Conservation (phyloP, 805 yeast genomes). For the Blastobotrys attinorum region DNA sequence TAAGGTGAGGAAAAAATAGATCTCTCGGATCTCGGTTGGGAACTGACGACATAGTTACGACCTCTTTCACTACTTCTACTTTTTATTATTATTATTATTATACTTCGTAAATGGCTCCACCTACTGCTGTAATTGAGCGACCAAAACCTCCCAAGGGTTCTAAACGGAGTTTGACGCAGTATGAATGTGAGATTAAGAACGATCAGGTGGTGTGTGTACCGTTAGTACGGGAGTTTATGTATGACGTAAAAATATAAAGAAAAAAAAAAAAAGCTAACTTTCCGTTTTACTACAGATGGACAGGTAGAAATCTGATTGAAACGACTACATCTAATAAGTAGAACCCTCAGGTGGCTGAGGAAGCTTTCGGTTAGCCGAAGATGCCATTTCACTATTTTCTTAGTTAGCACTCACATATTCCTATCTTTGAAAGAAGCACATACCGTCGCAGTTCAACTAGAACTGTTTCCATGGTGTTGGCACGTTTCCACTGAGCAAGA, state of each 20-base stretch:
- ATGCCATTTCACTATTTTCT: conserved; percentile 59
- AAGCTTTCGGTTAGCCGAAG: conserved; percentile 70
- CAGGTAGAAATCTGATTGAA: neutral
- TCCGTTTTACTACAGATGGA: neutral
- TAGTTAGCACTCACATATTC: neutral
- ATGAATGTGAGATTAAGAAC: conserved; percentile 20
- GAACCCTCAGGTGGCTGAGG: conserved; percentile 90
- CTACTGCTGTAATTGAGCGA: conserved; percentile 10
- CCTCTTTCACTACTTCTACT: no score
- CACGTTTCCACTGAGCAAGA: conserved; percentile 77
- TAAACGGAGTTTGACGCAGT: conserved; percentile 21
- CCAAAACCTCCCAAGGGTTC: conserved; percentile 14
- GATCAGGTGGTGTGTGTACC: conserved; percentile 23
- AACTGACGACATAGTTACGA: no score
- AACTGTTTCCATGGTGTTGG: conserved; percentile 90
- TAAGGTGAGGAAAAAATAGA: no score
- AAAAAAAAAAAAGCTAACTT: neutral
- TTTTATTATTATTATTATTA: no score
- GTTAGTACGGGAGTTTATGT: conserved; percentile 21
- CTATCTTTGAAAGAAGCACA: conserved; percentile 24
- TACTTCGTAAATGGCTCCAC: no score
- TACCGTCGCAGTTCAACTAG: conserved; percentile 69
- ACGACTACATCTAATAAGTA: conserved; percentile 30
- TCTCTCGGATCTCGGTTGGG: no score
- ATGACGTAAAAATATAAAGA: neutral